phyloP scores from a whole-genome alignment of 2,329 filamentous ascomycete species.

The Trichoderma harzianum region DNA sequence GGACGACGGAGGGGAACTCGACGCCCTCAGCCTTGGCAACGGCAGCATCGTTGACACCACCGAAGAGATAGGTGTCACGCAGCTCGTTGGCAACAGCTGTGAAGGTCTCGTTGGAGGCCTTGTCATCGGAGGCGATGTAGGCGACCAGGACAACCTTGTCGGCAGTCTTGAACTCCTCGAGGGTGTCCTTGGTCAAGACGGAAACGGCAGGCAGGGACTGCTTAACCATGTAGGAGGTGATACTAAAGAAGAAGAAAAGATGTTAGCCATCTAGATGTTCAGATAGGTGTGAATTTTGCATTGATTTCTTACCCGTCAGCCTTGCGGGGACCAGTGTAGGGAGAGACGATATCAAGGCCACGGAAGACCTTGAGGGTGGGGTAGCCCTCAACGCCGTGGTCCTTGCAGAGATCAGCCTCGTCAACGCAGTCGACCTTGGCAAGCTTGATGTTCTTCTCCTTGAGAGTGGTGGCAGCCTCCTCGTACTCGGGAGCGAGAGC shows the following conservation, averaged over 20 bases:
- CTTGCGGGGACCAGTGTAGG: slow-evolving; percentile 89
- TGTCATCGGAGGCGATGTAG: slow-evolving; percentile 78
- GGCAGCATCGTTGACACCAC: slow-evolving; percentile 75
- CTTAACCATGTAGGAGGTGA: slow-evolving; percentile 93
- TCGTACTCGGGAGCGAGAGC: slow-evolving; percentile 92
- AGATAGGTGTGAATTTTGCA: not conserved
- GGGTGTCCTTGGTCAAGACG: slow-evolving; percentile 70
- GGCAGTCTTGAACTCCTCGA: slow-evolving; percentile 95
- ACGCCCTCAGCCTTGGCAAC: slow-evolving; percentile 89
- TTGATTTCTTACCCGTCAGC: slow-evolving; percentile 62
- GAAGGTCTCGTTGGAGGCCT: slow-evolving; percentile 85
- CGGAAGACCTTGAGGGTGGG: slow-evolving; percentile 99
- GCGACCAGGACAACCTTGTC: slow-evolving; percentile 95
- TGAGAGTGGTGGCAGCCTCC: slow-evolving; percentile 76
- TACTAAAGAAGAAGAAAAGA: slow-evolving; percentile 38
- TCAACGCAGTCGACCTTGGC: slow-evolving; percentile 94
- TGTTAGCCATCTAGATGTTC: slow-evolving; percentile 23
- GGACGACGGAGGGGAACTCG: slow-evolving; percentile 78
- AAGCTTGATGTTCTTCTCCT: slow-evolving; percentile 82
- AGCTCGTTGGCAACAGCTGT: slow-evolving; percentile 67
- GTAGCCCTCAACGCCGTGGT: slow-evolving; percentile 92
- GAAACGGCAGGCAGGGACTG: slow-evolving; percentile 94
- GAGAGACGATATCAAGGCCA: slow-evolving; percentile 69
- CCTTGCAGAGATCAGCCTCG: slow-evolving; percentile 86
- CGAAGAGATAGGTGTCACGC: slow-evolving; percentile 91